A percentile compares a stretch with the other conserved stretches of the same genome.
Conservation (phyloP, 805 yeast genomes). For the Saturnispora halmiae region DNA sequence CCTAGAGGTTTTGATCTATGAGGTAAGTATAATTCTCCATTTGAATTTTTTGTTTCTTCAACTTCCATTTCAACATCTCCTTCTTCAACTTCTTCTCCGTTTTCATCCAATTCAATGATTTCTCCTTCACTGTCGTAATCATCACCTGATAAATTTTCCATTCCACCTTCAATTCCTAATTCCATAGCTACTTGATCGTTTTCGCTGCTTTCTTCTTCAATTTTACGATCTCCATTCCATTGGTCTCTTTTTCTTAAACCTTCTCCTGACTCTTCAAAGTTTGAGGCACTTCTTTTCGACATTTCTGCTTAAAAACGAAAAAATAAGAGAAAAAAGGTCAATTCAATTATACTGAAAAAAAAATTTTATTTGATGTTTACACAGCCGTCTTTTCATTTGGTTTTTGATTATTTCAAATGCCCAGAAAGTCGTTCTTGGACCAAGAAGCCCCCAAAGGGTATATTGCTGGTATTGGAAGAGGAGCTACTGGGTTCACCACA, state of each 20-base stretch:
- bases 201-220: slow-evolving; percentile 29
- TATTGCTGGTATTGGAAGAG: slow-evolving; percentile 88
- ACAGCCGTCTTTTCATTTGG: slow-evolving; percentile 6
- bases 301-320: slow-evolving; percentile 14
- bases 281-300: slow-evolving; percentile 28
- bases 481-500: slow-evolving; percentile 89
- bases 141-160: slow-evolving; percentile 84
- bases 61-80: slow-evolving; percentile 35
- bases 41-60: slow-evolving; percentile 22
- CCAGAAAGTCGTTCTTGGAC: slow-evolving; percentile 58
- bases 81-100: slow-evolving; percentile 41
- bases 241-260: slow-evolving; percentile 13
- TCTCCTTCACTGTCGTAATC: slow-evolving; percentile 90
- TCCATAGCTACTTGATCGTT: slow-evolving; percentile 48
- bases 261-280: slow-evolving; percentile 17
- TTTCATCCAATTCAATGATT: slow-evolving; percentile 67
- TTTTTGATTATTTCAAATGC: slow-evolving; percentile 27
- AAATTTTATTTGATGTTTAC: slow-evolving; percentile 10
- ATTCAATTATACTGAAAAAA: slow-evolving; percentile 4
- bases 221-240: slow-evolving; percentile 18
- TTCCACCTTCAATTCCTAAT: slow-evolving; percentile 57
- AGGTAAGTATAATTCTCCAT: slow-evolving; percentile 57
- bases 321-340: neutral
- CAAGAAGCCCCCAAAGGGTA: slow-evolving; percentile 86
- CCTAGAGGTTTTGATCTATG: slow-evolving; percentile 85